phyloP scores from a whole-genome alignment of 805 yeast genomes.

The Pichia thaimueangensis region DNA sequence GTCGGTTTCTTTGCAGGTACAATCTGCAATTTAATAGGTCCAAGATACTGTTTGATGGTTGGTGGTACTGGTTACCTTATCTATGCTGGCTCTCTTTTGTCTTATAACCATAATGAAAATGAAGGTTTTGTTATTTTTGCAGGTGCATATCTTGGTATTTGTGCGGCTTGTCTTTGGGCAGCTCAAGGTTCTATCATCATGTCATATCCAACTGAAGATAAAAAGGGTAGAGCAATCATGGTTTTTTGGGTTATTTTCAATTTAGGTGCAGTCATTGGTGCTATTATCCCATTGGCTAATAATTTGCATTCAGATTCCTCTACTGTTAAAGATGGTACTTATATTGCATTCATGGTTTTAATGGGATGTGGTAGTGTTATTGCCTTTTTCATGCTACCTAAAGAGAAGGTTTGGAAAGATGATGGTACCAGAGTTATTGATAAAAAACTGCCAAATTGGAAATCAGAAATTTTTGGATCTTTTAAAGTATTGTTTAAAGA shows the following conservation, averaged over 20 bases:
- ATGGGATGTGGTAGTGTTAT: constrained; percentile 42
- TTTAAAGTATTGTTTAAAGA: constrained; percentile 19
- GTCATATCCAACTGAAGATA: constrained; percentile 49
- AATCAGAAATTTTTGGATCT: constrained; percentile 31
- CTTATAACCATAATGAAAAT: constrained; percentile 40
- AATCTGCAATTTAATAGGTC: constrained; percentile 44
- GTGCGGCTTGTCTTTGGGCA: constrained; percentile 53
- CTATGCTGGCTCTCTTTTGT: constrained; percentile 46
- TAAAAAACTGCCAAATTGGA: constrained; percentile 40
- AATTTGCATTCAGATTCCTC: constrained; percentile 35
- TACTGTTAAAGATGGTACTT: constrained; percentile 42
- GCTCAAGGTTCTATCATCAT: constrained; percentile 53
- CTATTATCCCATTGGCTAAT: constrained; percentile 50
- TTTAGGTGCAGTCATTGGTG: constrained; percentile 56
- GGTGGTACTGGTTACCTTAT: constrained; percentile 53
- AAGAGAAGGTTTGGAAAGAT: constrained; percentile 40
- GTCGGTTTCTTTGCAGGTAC: constrained; percentile 54
- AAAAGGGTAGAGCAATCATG: constrained; percentile 49
- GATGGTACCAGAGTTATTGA: constrained; percentile 45
- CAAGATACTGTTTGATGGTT: constrained; percentile 36
- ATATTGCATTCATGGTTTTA: constrained; percentile 46
- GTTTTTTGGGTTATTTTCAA: constrained; percentile 57
- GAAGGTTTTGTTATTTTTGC: constrained; percentile 48
- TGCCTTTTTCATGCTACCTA: constrained; percentile 43
- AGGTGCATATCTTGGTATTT: constrained; percentile 45